These are phyloP conservation scores for Picochlorum costavermella DNA, from an alignment of 139 green algal genomes.

Conservation along the genomic window DNA sequence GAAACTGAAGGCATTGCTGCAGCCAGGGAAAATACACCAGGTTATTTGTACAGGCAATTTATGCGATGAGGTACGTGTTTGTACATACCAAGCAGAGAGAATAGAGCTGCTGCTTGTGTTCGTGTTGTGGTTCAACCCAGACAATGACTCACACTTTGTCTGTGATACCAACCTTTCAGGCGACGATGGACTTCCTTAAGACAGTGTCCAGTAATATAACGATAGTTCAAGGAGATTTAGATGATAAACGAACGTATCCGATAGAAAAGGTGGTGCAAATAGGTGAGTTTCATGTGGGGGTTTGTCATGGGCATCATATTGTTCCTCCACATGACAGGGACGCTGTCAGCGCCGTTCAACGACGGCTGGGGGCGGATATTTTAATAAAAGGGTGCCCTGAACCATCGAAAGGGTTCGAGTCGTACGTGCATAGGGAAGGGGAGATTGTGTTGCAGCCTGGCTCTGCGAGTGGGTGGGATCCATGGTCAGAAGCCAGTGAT, in stretches of 20 bases:
- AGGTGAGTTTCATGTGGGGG: slow-evolving; percentile 73
- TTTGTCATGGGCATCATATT: slow-evolving; percentile 86
- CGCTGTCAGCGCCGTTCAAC: slow-evolving; percentile 65
- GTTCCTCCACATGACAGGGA: slow-evolving; percentile 75
- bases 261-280: slow-evolving; percentile 66
- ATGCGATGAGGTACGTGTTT: slow-evolving; percentile 28
- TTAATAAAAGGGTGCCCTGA: slow-evolving; percentile 80
- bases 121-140: background rate
- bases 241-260: slow-evolving; percentile 61
- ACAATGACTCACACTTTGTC: background rate
- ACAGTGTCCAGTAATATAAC: slow-evolving; percentile 67
- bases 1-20: slow-evolving; percentile 86
- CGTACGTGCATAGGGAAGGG: slow-evolving; percentile 53
- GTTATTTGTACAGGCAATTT: slow-evolving; percentile 87
- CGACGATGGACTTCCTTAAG: slow-evolving; percentile 75
- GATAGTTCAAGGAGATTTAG: slow-evolving; percentile 82
- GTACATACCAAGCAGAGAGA: slow-evolving; percentile 41
- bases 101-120: background rate
- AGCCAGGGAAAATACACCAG: slow-evolving; percentile 89
- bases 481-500: background rate
- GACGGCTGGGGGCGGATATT: slow-evolving; percentile 84
- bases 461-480: slow-evolving; percentile 76
- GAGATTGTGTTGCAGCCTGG: slow-evolving; percentile 86
- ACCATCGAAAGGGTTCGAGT: slow-evolving; percentile 25
- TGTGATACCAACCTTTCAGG: slow-evolving; percentile 27